These are phyloP conservation scores for Calonectria naviculata DNA, from an alignment of 2,329 filamentous ascomycete species.

Conservation along the genomic window DNA sequence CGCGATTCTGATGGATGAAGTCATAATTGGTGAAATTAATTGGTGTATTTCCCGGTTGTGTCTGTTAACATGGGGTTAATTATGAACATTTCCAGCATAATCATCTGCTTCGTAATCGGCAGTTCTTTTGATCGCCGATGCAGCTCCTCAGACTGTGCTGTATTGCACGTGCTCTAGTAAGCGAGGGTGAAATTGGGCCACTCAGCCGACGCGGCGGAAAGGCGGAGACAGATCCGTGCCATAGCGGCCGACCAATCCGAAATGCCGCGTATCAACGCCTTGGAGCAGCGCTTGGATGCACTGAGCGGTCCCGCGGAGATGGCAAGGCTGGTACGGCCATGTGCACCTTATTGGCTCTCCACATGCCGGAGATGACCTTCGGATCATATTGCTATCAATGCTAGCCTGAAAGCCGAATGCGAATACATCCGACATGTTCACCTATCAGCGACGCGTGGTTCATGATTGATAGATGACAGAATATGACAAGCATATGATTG, in stretches of 20 bases:
- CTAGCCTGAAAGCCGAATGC: too few relatives aligned
- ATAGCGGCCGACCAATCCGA: not conserved
- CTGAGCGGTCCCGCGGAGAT: not conserved
- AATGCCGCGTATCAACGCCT: not conserved
- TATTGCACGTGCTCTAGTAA: not conserved
- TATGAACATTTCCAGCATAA: not conserved
- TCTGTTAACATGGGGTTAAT: not conserved
- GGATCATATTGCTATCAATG: too few relatives aligned
- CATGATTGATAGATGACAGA: too few relatives aligned
- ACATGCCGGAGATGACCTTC: too few relatives aligned
- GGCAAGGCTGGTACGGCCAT: too few relatives aligned
- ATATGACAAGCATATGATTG: too few relatives aligned
- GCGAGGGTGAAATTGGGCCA: not conserved
- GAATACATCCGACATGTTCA: too few relatives aligned
- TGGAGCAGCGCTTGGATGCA: not conserved
- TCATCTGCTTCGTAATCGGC: not conserved
- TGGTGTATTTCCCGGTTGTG: too few relatives aligned
- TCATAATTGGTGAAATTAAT: not conserved
- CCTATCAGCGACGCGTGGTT: too few relatives aligned
- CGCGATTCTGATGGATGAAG: conserved; percentile 35
- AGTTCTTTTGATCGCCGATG: not conserved
- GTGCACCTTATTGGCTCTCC: too few relatives aligned
- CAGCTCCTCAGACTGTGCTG: not conserved
- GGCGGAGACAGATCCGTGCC: not conserved
- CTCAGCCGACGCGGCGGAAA: not conserved